Percentiles rank a stretch among this genome's conserved stretches.
phyloP scores from a whole-genome alignment of 2,329 filamentous ascomycete species.

The Cladosporium velox region DNA sequence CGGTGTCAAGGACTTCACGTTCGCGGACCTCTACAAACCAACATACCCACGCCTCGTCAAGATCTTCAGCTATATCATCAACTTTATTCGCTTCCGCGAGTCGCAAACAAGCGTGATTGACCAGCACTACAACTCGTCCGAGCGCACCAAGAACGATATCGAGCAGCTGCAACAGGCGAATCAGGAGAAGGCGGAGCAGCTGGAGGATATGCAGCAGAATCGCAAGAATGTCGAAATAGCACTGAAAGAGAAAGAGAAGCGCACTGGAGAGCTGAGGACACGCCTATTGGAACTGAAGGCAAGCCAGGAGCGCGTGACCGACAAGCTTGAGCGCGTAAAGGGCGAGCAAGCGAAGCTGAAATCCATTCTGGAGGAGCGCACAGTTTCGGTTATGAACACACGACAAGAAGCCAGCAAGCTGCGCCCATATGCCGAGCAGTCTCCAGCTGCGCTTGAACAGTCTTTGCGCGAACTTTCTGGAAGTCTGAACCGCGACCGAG shows the following conservation, averaged over 20 bases:
- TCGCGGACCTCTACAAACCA: conserved; percentile 87
- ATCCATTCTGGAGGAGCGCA: conserved; percentile 69
- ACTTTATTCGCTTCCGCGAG: conserved; percentile 96
- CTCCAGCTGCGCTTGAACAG: conserved; percentile 78
- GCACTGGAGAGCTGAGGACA: conserved; percentile 85
- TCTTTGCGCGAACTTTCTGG: conserved; percentile 79
- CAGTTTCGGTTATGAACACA: conserved; percentile 67
- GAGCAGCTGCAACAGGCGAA: conserved; percentile 84
- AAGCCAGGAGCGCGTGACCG: conserved; percentile 79
- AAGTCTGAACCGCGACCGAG: conserved; percentile 74
- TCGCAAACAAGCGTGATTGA: conserved; percentile 88
- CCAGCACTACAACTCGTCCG: conserved; percentile 87
- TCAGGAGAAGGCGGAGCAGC: conserved; percentile 76
- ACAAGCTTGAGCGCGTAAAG: conserved; percentile 80
- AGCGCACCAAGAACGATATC: conserved; percentile 82
- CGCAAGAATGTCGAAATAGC: conserved; percentile 78
- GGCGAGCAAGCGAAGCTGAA: conserved; percentile 77
- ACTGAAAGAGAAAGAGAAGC: conserved; percentile 78
- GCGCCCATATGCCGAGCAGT: conserved; percentile 88
- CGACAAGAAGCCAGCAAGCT: conserved; percentile 87
- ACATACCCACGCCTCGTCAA: conserved; percentile 88
- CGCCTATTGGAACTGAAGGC: conserved; percentile 76
- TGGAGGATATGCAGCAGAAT: conserved; percentile 79
- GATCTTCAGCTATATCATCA: conserved; percentile 97
- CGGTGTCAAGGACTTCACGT: conserved; percentile 89